These are phyloP conservation scores for Jackrogersella minutella DNA, from an alignment of 495 filamentous ascomycete genomes.

Conservation along the genomic window DNA sequence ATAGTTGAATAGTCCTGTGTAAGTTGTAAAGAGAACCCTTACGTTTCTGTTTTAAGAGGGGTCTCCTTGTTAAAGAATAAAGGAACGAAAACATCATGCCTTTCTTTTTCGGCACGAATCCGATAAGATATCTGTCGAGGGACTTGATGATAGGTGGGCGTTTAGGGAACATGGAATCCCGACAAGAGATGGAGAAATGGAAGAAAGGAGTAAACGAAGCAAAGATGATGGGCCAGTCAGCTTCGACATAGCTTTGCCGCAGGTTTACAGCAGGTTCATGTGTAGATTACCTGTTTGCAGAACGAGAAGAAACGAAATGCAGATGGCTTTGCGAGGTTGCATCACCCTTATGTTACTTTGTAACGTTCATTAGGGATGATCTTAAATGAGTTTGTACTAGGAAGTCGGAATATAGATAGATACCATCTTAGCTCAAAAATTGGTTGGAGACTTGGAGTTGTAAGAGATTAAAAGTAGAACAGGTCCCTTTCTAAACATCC, in stretches of 20 bases:
- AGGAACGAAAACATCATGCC: neutral
- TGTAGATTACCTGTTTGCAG: constrained; percentile 3
- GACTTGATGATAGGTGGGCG: constrained; percentile 4
- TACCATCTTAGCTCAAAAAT: too few relatives aligned
- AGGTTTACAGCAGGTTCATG: neutral
- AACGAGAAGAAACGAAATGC: constrained; percentile 16
- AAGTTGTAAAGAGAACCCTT: constrained; percentile 20
- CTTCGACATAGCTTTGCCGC: constrained; percentile 17
- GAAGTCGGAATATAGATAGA: too few relatives aligned
- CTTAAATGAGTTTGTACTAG: too few relatives aligned
- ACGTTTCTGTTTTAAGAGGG: constrained; percentile 16
- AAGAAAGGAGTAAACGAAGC: constrained; percentile 8
- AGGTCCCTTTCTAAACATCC: too few relatives aligned
- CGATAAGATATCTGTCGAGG: neutral
- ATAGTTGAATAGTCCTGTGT: too few relatives aligned
- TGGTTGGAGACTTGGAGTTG: too few relatives aligned
- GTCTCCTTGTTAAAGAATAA: constrained; percentile 4
- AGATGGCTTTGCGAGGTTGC: constrained; percentile 13
- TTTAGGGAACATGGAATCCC: constrained; percentile 3
- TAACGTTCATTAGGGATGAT: too few relatives aligned
- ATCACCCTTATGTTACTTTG: constrained; percentile 19
- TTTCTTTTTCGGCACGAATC: constrained; percentile 18
- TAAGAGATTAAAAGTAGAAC: too few relatives aligned
- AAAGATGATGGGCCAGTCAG: constrained; percentile 2
- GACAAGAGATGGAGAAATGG: constrained; percentile 1